These are phyloP conservation scores for Penicillium daleae DNA, from an alignment of 495 filamentous ascomycete genomes.

Conservation along the genomic window DNA sequence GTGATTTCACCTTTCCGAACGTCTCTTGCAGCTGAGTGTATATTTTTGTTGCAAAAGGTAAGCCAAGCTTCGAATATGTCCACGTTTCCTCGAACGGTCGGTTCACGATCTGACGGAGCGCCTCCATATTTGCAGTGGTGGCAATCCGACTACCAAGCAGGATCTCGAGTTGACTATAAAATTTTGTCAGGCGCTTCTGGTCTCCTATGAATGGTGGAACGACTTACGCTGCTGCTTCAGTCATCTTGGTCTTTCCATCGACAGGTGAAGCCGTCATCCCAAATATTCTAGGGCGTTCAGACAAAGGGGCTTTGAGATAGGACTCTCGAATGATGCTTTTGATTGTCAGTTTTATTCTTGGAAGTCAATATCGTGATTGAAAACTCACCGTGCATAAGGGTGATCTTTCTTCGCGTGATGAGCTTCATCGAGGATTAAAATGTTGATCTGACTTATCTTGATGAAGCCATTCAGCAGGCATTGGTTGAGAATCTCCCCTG, in stretches of 20 bases:
- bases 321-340: slow-evolving; percentile 82
- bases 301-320: slow-evolving; percentile 57
- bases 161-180: slow-evolving; percentile 67
- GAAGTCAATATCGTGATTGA: neutral
- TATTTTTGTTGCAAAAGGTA: slow-evolving; percentile 66
- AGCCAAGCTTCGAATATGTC: slow-evolving; percentile 55
- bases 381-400: slow-evolving; percentile 71
- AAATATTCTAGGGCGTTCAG: slow-evolving; percentile 75
- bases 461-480: slow-evolving; percentile 83
- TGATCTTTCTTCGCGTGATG: slow-evolving; percentile 97
- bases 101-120: slow-evolving; percentile 61
- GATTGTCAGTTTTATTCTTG: neutral
- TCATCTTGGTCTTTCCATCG: slow-evolving; percentile 76
- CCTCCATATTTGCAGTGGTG: slow-evolving; percentile 69
- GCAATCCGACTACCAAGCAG: slow-evolving; percentile 81
- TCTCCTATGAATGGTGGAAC: neutral
- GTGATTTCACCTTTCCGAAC: slow-evolving; percentile 59
- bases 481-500: slow-evolving; percentile 80
- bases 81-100: slow-evolving; percentile 64
- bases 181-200: slow-evolving; percentile 13
- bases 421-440: slow-evolving; percentile 94
- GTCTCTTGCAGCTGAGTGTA: slow-evolving; percentile 56
- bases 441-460: slow-evolving; percentile 80
- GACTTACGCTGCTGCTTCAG: slow-evolving; percentile 64
- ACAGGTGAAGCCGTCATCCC: slow-evolving; percentile 98